These are phyloP conservation scores for Circinella umbellata DNA, from an alignment of 371 early-diverging fungal species.

Conservation along the genomic window DNA sequence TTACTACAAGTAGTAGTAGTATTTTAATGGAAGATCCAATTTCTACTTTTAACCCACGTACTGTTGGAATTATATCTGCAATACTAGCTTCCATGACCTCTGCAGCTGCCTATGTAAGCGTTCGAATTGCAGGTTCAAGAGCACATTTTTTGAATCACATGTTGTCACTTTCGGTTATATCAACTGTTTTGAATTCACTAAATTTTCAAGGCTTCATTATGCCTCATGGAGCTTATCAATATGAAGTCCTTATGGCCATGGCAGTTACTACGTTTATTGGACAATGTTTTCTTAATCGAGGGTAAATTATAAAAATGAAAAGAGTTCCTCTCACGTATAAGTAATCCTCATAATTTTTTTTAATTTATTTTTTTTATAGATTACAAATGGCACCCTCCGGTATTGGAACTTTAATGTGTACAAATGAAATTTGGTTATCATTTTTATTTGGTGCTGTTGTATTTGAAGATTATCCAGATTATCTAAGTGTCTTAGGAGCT, in stretches of 20 bases:
- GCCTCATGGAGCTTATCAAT: slow-evolving; percentile 36
- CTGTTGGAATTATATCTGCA: slow-evolving; percentile 31
- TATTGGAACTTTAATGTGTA: slow-evolving; percentile 68
- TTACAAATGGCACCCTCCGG: slow-evolving; percentile 70
- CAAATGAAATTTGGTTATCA: slow-evolving; percentile 79
- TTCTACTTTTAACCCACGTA: background rate
- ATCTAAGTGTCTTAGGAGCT: slow-evolving; percentile 60
- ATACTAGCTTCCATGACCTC: slow-evolving; percentile 62
- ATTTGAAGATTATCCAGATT: slow-evolving; percentile 68
- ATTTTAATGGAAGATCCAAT: background rate
- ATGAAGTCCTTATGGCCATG: slow-evolving; percentile 38
- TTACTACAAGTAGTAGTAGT: no score
- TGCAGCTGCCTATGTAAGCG: slow-evolving; percentile 70
- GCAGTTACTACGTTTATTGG: slow-evolving; percentile 72
- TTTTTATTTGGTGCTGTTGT: slow-evolving; percentile 72
- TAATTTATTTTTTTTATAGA: slow-evolving; percentile 15
- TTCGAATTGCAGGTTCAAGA: slow-evolving; percentile 68
- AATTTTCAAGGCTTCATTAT: slow-evolving; percentile 31
- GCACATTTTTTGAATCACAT: slow-evolving; percentile 75
- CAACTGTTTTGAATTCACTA: slow-evolving; percentile 44
- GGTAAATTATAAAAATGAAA: slow-evolving; percentile 31
- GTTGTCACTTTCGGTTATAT: slow-evolving; percentile 73
- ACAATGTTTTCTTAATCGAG: slow-evolving; percentile 73
- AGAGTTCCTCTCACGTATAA: no score
- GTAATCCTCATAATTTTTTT: no score